phyloP scores from a whole-genome alignment of 768 basidiomycete genomes.

The Wakefieldia striispora region DNA sequence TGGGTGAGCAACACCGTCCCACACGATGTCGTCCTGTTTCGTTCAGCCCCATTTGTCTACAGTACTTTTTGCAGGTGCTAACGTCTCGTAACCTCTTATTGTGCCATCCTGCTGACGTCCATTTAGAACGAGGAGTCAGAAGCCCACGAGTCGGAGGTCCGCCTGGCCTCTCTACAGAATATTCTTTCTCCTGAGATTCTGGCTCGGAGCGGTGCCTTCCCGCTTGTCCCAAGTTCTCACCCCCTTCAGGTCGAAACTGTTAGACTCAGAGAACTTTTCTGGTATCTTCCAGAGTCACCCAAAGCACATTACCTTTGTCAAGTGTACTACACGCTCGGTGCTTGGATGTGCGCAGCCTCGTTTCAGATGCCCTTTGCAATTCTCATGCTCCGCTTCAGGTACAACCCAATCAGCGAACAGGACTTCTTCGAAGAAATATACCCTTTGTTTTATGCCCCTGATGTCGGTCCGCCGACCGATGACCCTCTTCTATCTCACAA shows the following conservation, averaged over 20 bases:
- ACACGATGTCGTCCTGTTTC: neutral
- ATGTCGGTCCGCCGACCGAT: conserved; percentile 42
- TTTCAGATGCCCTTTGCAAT: neutral
- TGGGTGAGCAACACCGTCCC: conserved; percentile 44
- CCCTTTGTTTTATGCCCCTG: conserved; percentile 52
- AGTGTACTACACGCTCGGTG: conserved; percentile 61
- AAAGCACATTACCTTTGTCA: conserved; percentile 60
- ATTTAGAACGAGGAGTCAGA: conserved; percentile 60
- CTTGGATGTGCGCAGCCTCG: conserved; percentile 59
- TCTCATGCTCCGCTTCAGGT: conserved; percentile 41
- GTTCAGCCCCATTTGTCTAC: conserved; percentile 6
- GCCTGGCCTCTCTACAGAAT: conserved; percentile 47
- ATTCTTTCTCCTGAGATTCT: conserved; percentile 64
- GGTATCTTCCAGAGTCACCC: conserved; percentile 65
- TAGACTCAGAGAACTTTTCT: conserved; percentile 56
- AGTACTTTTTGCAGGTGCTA: conserved; percentile 74
- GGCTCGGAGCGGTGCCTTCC: conserved; percentile 61
- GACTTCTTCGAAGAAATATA: conserved; percentile 62
- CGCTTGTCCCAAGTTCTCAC: conserved; percentile 47
- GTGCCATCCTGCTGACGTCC: conserved; percentile 9
- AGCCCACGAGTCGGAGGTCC: conserved; percentile 47
- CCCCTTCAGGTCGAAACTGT: conserved; percentile 41
- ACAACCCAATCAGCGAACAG: conserved; percentile 61
- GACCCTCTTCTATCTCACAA: conserved; percentile 57
- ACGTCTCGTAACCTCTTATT: neutral